Evolutionary conservation across 345 rosid species (phyloP), one percentile per base, ranked within the genome.

Genomic region (Nephelium lappaceum): DNA sequence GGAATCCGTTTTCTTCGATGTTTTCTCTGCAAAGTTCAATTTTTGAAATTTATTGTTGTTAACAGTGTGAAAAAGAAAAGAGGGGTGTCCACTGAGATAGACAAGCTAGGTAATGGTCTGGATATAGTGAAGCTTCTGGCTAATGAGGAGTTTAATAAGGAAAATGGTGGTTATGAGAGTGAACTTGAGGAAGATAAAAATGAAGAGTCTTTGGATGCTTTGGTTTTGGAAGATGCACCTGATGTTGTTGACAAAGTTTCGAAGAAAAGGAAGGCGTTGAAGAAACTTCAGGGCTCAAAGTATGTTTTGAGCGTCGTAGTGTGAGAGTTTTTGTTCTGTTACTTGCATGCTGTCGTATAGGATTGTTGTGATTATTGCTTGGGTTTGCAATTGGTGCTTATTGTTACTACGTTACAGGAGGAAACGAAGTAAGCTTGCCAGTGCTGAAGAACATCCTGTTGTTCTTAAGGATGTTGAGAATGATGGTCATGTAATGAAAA

Each of bases 261-360:
- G 0, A 96, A 89, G 87, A 96, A 94, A 85, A 89, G 97, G 72
- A 94, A 93, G 80, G 90, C 93, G 3, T 80, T 87, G 0, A 86
- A 87, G 81, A 89, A 88, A 85, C 88, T 80, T 72, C 73, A 19
- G 45, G 85, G 90, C 76, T 84, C 93, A 55, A 92, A 88, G 99
- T 93, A 93, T 77, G 91, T 79, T 65, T 69, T 38, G 19, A 36
- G 16, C 64, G n/a, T 61, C 58, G 23, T 39, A 14, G 19, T 10
- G 21, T 19, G 64, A 51, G 58, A 19, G 9, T 39, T 19, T 16
- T 39, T 75, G 18, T n/a, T 25, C 25, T 5, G 11, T n/a, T 19
- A 14, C 57, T 23, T 47, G 14, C 36, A 74, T 73, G 11, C 19
- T 15, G 77, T 74, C 58, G 25, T 27, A 8, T 74, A 5, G 31